A percentile compares a stretch with the other conserved stretches of the same genome.
These are phyloP conservation scores for Volvariella volvacea DNA, from an alignment of 1,284 basidiomycete species.

Conservation along the genomic window DNA sequence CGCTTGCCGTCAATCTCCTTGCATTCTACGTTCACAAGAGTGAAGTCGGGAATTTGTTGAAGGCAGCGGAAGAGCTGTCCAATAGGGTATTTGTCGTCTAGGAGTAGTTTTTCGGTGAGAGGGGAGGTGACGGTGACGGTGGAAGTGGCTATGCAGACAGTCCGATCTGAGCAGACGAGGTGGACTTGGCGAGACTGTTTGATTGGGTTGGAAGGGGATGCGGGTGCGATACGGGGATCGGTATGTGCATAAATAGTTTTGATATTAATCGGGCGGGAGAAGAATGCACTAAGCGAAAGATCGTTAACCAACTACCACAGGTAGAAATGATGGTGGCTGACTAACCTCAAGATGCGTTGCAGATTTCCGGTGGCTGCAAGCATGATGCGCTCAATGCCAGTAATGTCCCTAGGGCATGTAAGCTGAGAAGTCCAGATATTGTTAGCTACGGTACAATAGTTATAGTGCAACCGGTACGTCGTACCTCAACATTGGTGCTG, in stretches of 20 bases:
- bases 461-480: too few relatives aligned
- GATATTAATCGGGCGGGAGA: conserved; percentile 51
- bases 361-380: conserved; percentile 60
- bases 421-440: conserved; percentile 25
- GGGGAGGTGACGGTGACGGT: conserved; percentile 51
- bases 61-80: conserved; percentile 61
- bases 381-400: conserved; percentile 57
- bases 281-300: conserved; percentile 43
- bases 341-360: conserved; percentile 57
- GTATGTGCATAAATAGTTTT: conserved; percentile 48
- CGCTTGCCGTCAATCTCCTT: conserved; percentile 2
- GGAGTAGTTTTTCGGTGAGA: conserved; percentile 48
- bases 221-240: conserved; percentile 29
- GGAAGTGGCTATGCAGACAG: conserved; percentile 56
- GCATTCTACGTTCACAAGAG: conserved; percentile 45
- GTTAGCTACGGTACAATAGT: too few relatives aligned
- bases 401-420: conserved; percentile 40
- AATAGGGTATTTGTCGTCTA: conserved; percentile 65
- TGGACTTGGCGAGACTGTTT: conserved; percentile 58
- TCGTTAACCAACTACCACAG: neutral
- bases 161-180: conserved; percentile 46
- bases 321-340: neutral
- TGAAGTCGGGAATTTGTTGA: conserved; percentile 45
- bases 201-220: conserved; percentile 43
- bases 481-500: too few relatives aligned